Percentiles rank a stretch among this genome's conserved stretches.
Conservation (phyloP, 345 rosid genomes). For the Rhodomyrtus tomentosa region DNA sequence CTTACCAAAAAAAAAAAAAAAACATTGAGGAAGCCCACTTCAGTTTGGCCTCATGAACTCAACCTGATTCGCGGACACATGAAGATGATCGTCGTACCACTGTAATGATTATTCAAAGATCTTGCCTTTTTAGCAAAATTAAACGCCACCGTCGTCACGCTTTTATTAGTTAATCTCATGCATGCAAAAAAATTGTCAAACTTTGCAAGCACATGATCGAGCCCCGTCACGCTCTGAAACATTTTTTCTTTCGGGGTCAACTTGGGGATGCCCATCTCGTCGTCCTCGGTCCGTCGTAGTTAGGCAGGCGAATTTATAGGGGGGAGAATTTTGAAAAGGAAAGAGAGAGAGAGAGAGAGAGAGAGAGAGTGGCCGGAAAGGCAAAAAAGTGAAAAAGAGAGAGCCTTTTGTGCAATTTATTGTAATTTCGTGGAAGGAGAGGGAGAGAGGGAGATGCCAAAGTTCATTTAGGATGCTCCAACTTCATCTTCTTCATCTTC, state of each 20-base stretch:
- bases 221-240: background rate
- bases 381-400: background rate
- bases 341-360: background rate
- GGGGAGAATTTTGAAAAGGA: background rate
- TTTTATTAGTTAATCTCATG: background rate
- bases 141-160: background rate
- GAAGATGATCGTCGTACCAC: background rate
- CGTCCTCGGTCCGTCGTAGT: background rate
- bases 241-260: background rate
- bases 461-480: background rate
- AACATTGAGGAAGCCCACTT: background rate
- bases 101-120: background rate
- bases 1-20: no score
- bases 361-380: background rate
- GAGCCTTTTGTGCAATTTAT: background rate
- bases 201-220: background rate
- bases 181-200: background rate
- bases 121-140: background rate
- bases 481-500: background rate
- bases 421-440: background rate
- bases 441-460: background rate
- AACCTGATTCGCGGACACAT: background rate
- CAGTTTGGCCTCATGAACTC: background rate
- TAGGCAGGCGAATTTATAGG: background rate
- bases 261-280: background rate